Base-by-base conservation (phyloP, 495 filamentous ascomycete species). In the Hypoxylon lienhwacheense region DNA sequence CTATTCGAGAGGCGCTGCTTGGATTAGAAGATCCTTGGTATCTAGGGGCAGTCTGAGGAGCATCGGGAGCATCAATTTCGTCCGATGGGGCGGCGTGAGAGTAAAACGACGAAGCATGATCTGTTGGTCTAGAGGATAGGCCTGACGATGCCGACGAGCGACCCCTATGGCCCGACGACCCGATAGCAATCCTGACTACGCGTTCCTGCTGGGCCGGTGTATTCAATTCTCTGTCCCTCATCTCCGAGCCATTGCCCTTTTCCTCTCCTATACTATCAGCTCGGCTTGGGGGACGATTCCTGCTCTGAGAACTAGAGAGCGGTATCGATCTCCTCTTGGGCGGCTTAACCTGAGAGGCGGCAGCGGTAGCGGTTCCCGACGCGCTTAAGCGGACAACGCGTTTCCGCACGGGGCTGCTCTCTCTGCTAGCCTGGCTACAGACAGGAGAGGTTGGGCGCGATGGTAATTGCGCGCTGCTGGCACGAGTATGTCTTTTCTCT, bases 181-280 rank as follows among this genome's bases (percentile, higher is more conserved):
- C 69, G 15, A 74, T 65, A 2, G 73, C 70, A 48, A 88, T 82
- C 37, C 83, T 74, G n/a, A 87, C 81, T 39, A 80, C 85, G 24
- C 86, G 78, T 8, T 77, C 74, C 44, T 81, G 73, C 19, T 84
- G 79, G 0, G 82, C 83, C 1, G 87, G 87, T 8, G 87, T 90
- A 49, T 83, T 85, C 25, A 85, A 74, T 53, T 88, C 82, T 12
- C 55, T 63, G 14, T 73, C 63, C 41, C 56, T 71, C 19, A 66
- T 53, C 7, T 53, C 54, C 4, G 61, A 66, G 20, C 29, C 47
- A 25, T 57, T 65, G 8, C 43, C 61, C 36, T 65, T 62, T 22
- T 71, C 68, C 17, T 69, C 67, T 6, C 52, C 56, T 7, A 54
- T 43, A 32, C 59, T 63, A 15, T 77, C 74, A 42, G 46, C 50